A percentile compares a stretch with the other conserved stretches of the same genome.
These are phyloP conservation scores for Backusella circina DNA, from an alignment of 192 early-diverging fungal species.

Conservation along the genomic window DNA sequence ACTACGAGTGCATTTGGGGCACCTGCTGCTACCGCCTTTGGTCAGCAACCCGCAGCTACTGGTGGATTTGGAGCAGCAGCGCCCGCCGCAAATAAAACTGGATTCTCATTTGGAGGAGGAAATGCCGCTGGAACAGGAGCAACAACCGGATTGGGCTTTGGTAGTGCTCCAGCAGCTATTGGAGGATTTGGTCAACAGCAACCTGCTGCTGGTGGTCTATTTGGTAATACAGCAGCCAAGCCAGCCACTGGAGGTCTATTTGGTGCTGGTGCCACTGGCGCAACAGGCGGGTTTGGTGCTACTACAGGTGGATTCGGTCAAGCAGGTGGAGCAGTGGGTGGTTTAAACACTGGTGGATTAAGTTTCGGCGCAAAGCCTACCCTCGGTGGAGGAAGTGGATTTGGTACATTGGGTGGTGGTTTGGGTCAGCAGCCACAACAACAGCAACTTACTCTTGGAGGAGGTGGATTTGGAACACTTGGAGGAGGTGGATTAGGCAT, in stretches of 20 bases:
- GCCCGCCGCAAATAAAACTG: slow-evolving; percentile 28
- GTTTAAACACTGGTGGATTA: slow-evolving; percentile 7
- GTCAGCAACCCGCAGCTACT: not conserved
- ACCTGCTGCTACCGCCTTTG: not conserved
- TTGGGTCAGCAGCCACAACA: not conserved
- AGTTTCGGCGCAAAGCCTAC: slow-evolving; percentile 16
- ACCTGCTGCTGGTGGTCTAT: not conserved
- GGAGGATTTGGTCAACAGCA: slow-evolving; percentile 3
- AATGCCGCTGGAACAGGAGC: not conserved
- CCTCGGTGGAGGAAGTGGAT: slow-evolving; percentile 35
- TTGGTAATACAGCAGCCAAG: not conserved
- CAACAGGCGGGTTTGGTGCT: not conserved
- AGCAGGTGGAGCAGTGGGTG: not conserved
- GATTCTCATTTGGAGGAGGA: slow-evolving; percentile 21
- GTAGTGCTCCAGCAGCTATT: not conserved
- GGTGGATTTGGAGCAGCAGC: slow-evolving; percentile 32
- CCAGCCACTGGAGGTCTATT: not conserved
- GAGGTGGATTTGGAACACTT: not conserved
- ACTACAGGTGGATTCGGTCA: slow-evolving; percentile 24
- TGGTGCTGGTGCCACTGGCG: not conserved
- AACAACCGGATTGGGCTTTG: not conserved
- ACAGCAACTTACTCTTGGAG: not conserved
- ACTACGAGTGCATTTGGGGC: slow-evolving; percentile 27
- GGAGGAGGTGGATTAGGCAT: slow-evolving; percentile 36
- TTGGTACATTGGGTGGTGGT: not conserved